Conservation (phyloP, 768 basidiomycete genomes). For the Tremella yokohamensis region DNA sequence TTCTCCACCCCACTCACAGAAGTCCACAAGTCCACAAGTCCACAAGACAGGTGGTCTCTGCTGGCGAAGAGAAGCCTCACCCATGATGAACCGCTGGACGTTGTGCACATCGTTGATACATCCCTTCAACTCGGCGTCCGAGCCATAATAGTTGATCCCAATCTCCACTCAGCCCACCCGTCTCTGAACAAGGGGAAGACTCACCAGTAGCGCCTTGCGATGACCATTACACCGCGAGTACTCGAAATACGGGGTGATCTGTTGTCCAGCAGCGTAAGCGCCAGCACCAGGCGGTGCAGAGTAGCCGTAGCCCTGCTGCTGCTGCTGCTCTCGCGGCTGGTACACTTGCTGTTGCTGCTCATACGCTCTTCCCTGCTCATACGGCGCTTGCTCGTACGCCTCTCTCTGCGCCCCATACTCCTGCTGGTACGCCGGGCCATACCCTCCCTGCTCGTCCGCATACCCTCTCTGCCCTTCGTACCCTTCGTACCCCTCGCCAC, state of each 20-base stretch:
- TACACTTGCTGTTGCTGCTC: slow-evolving; percentile 58
- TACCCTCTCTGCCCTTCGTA: too few species aligned
- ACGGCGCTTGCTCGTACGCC: slow-evolving; percentile 37
- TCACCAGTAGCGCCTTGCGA: slow-evolving; percentile 81
- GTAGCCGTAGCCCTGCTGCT: too few species aligned
- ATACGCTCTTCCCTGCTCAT: slow-evolving; percentile 59
- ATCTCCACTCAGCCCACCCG: slow-evolving; percentile 56
- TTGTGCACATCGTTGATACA: slow-evolving; percentile 91
- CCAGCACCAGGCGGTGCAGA: too few species aligned
- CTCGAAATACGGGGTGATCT: slow-evolving; percentile 66
- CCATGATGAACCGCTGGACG: slow-evolving; percentile 68
- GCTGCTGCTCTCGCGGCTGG: slow-evolving; percentile 12
- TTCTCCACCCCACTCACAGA: too few species aligned
- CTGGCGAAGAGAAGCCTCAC: slow-evolving; percentile 14
- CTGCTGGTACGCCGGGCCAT: too few species aligned
- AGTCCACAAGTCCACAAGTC: neutral
- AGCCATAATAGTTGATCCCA: slow-evolving; percentile 74
- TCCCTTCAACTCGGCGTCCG: slow-evolving; percentile 65
- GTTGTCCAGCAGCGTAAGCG: slow-evolving; percentile 37
- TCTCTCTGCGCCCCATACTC: too few species aligned
- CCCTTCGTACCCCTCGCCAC: too few species aligned
- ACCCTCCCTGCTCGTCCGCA: too few species aligned
- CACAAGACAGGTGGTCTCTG: neutral
- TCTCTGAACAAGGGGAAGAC: slow-evolving; percentile 44
- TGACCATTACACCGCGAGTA: slow-evolving; percentile 85